Evolutionary conservation across 1,284 basidiomycete species (phyloP), one percentile per base, ranked within the genome.

Genomic region (Ceratobasidium sp.): DNA sequence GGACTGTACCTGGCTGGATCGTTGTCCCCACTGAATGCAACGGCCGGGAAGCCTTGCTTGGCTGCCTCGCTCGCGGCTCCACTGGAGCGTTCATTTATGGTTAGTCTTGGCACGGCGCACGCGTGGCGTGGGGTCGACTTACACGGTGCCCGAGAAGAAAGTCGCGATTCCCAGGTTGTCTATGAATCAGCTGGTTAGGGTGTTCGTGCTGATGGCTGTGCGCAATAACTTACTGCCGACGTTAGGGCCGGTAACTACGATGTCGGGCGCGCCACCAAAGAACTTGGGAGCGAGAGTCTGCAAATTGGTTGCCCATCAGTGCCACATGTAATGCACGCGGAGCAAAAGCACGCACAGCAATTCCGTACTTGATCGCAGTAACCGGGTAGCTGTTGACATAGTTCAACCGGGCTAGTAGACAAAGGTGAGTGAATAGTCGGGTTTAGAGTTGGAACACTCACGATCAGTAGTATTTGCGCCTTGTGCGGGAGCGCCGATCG

Each of bases 171-270:
- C 81, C 20, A 82, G 75, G 73, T 83, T 84, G 69, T 77, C 83
- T 84, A 60, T 29, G 29, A 69, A 43, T 73, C 38, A 27, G 72
- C 58, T 27, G 69, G 70, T 10, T 70, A 50, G 49, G 72, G 71
- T 17, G 34, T 60, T 17, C 17, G 6, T 22, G 20, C 1, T 47
- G 34, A 7, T 25, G n/a, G 1, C 40, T 31, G 31, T 71, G 45
- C 20, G 13, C 15, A 35, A 35, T 7, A 25, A 74, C 79, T 77
- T 71, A 82, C 81, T 80, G 55, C 84, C 83, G 12, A 85, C 79
- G 73, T 86, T 86, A 0, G 81, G 80, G 0, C 84, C 85, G 71
- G 80, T 80, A 12, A 87, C 78, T 4, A 85, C 80, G 35, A 87
- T 77, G 65, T 85, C 84, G n/a, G 73, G 71, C 17, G 74, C 71